Percentiles rank a stretch among this genome's conserved stretches.
phyloP scores from a whole-genome alignment of 129 eudicot genomes.

The Pseudognaphalium luteoalbum region DNA sequence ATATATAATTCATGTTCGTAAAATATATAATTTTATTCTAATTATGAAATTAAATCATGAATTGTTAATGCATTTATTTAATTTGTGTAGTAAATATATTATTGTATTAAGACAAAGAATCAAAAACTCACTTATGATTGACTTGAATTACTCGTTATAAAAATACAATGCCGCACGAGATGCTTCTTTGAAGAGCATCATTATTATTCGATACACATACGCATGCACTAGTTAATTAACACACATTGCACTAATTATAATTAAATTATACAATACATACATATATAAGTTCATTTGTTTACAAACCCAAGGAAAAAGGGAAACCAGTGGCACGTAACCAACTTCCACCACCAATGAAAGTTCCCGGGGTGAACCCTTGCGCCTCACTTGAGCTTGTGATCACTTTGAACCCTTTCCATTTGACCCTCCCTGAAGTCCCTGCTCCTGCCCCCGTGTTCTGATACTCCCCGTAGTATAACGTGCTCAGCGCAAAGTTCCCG shows the following conservation, averaged over 20 bases:
- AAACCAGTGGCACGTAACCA: constrained; percentile 67
- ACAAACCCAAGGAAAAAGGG: constrained; percentile 67
- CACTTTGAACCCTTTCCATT: constrained; percentile 69
- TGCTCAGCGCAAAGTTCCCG: constrained; percentile 56
- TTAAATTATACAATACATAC: background rate
- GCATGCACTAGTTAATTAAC: background rate
- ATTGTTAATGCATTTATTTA: too few species aligned
- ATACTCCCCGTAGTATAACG: constrained; percentile 64
- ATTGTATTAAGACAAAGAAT: too few species aligned
- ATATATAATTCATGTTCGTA: too few species aligned
- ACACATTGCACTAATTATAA: background rate
- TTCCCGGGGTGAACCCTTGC: constrained; percentile 53
- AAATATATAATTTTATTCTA: too few species aligned
- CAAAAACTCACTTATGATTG: too few species aligned
- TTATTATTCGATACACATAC: constrained; percentile 12
- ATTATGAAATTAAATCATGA: too few species aligned
- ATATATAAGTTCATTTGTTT: constrained; percentile 9
- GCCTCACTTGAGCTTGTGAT: constrained; percentile 67
- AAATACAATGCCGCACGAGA: background rate
- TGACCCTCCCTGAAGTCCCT: constrained; percentile 50
- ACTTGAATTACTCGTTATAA: background rate
- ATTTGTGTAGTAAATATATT: too few species aligned
- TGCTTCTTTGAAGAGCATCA: background rate
- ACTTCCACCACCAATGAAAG: constrained; percentile 60
- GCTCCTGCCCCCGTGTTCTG: constrained; percentile 80